Percentiles rank a stretch among this genome's conserved stretches.
phyloP scores from a whole-genome alignment of 2,329 filamentous ascomycete genomes.

The Cercospora citrullina region DNA sequence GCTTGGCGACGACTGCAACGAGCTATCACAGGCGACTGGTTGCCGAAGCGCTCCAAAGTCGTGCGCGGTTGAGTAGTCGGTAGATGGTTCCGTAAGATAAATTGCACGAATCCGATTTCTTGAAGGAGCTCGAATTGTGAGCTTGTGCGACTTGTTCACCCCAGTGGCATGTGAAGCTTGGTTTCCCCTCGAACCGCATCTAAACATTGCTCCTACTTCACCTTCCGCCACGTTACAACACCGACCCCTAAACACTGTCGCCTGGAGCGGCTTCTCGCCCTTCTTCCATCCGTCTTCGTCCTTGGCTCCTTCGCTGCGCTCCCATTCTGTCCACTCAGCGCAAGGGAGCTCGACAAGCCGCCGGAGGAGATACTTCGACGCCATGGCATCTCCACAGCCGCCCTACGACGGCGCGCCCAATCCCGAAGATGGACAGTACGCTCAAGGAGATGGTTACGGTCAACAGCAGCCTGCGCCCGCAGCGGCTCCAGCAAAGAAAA shows the following conservation, averaged over 20 bases:
- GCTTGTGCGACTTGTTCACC: neutral
- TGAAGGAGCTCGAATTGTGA: neutral
- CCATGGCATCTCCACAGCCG: constrained; percentile 25
- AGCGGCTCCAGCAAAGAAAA: constrained; percentile 65
- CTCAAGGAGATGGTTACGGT: constrained; percentile 30
- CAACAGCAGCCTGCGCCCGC: constrained; percentile 26
- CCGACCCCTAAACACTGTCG: constrained; percentile 7
- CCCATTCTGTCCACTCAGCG: neutral
- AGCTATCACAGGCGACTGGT: neutral
- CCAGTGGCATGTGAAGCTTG: constrained; percentile 11
- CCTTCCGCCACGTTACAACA: constrained; percentile 10
- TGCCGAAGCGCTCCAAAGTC: neutral
- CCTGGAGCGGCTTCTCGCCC: constrained; percentile 5
- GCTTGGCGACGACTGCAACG: neutral
- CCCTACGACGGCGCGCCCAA: constrained; percentile 22
- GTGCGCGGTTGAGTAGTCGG: neutral
- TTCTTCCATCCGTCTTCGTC: neutral
- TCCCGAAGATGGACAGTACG: constrained; percentile 23
- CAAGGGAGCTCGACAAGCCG: neutral
- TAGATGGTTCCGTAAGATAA: neutral
- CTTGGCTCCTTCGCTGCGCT: neutral
- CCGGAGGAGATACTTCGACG: neutral
- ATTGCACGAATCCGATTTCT: neutral
- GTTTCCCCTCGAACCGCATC: constrained; percentile 10
- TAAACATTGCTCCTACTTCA: constrained; percentile 11